A percentile compares a stretch with the other conserved stretches of the same genome.
Evolutionary conservation across 768 basidiomycete genomes (phyloP).

Genomic region (Clavulina sp.): DNA sequence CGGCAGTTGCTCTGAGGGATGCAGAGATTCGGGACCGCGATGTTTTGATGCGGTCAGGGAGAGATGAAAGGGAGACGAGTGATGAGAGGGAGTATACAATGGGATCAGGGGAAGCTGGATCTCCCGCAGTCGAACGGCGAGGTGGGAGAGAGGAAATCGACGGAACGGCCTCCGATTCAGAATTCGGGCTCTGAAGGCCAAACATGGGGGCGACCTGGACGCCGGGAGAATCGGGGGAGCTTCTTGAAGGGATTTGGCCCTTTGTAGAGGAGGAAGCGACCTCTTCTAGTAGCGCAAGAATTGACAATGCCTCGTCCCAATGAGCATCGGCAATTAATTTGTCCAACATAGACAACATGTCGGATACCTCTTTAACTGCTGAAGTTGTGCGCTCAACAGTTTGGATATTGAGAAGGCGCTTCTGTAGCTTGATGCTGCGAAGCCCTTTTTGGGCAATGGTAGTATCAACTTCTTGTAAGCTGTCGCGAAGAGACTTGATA

Average conservation of each 20-base stretch:
- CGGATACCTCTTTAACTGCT: constrained; percentile 51
- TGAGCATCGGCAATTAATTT: constrained; percentile 68
- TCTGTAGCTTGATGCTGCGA: constrained; percentile 39
- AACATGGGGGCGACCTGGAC: no score
- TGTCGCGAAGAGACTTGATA: constrained; percentile 50
- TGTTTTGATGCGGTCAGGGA: constrained; percentile 54
- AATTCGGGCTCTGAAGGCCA: no score
- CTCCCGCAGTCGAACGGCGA: neutral
- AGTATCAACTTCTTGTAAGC: constrained; percentile 60
- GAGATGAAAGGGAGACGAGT: constrained; percentile 50
- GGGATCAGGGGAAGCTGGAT: neutral
- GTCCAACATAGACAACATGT: constrained; percentile 56
- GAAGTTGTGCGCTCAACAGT: constrained; percentile 43
- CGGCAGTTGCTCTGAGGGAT: constrained; percentile 60
- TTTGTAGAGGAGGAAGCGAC: constrained; percentile 2
- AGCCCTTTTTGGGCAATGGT: constrained; percentile 66
- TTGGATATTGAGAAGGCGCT: constrained; percentile 37
- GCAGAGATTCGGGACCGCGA: constrained; percentile 60
- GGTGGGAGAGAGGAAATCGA: neutral
- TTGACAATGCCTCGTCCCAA: constrained; percentile 68
- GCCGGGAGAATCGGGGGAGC: neutral
- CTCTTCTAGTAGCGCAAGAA: constrained; percentile 49
- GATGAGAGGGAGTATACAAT: constrained; percentile 33
- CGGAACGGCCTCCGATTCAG: neutral
- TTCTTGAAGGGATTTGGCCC: constrained; percentile 1